phyloP scores from a whole-genome alignment of 495 filamentous ascomycete species.

The Talaromyces wortmannii region DNA sequence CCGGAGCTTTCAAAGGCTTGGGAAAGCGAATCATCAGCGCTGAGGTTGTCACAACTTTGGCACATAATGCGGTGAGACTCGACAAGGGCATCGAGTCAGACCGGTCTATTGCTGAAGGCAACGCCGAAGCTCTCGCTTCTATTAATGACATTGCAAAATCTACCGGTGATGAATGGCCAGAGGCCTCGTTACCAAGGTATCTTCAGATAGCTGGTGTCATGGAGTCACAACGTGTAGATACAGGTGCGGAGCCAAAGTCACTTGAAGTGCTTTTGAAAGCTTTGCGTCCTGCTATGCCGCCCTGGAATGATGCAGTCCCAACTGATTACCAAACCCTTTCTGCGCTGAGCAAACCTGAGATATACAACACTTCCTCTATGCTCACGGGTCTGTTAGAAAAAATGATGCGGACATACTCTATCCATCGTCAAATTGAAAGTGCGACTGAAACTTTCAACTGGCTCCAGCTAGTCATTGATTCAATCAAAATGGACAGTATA shows the following conservation, averaged over 20 bases:
- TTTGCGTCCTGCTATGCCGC: slow-evolving; percentile 27
- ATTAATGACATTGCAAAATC: slow-evolving; percentile 21
- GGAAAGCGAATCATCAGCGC: slow-evolving; percentile 46
- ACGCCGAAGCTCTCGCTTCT: slow-evolving; percentile 14
- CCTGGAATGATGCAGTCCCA: slow-evolving; percentile 20
- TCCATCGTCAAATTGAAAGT: slow-evolving; percentile 15
- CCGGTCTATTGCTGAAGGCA: slow-evolving; percentile 13
- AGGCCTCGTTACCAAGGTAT: slow-evolving; percentile 20
- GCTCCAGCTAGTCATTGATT: slow-evolving; percentile 30
- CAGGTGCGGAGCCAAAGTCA: slow-evolving; percentile 28
- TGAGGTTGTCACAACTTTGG: slow-evolving; percentile 48
- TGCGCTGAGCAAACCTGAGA: slow-evolving; percentile 16
- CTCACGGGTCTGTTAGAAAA: slow-evolving; percentile 29
- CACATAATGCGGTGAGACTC: slow-evolving; percentile 42
- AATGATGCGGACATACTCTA: slow-evolving; percentile 20
- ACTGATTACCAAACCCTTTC: slow-evolving; percentile 13
- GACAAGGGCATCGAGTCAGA: slow-evolving; percentile 21
- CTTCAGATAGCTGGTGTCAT: slow-evolving; percentile 47
- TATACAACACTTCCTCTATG: slow-evolving; percentile 32
- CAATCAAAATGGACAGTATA: slow-evolving; percentile 32
- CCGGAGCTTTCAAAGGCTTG: slow-evolving; percentile 32
- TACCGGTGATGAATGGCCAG: slow-evolving; percentile 5
- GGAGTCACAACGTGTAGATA: slow-evolving; percentile 34
- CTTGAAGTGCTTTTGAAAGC: slow-evolving; percentile 29
- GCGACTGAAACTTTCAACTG: slow-evolving; percentile 24